Evolutionary conservation across 2,329 filamentous ascomycete species (phyloP).

Genomic region (Phialophora expanda): DNA sequence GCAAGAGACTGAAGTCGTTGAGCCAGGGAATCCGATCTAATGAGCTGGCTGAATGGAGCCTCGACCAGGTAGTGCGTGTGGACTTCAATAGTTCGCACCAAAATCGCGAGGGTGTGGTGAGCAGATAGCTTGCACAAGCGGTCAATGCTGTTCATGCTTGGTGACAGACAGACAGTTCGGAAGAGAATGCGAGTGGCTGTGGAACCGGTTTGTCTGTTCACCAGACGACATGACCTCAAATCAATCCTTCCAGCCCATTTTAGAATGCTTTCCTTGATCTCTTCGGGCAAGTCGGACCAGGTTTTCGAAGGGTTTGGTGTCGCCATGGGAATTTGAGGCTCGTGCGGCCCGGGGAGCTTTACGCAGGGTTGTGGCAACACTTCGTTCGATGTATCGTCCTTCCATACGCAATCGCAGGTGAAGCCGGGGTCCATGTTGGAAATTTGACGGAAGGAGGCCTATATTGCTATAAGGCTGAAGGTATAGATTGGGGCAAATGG

Average conservation of each 20-base stretch:
- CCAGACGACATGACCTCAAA: conserved; percentile 14
- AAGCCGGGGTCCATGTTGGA: background rate
- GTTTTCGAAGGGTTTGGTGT: background rate
- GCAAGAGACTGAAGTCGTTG: background rate
- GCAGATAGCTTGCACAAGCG: conserved; percentile 6
- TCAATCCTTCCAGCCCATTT: background rate
- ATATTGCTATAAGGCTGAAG: background rate
- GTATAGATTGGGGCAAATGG: background rate
- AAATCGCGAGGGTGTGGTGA: background rate
- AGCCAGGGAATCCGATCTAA: background rate
- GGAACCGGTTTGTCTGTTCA: conserved; percentile 6
- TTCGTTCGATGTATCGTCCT: background rate
- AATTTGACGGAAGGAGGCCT: background rate
- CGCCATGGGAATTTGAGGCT: background rate
- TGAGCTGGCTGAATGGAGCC: background rate
- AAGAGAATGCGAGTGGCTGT: conserved; percentile 18
- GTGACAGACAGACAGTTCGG: conserved; percentile 9
- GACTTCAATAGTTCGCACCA: conserved; percentile 6
- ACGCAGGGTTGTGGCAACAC: background rate
- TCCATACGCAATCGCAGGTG: background rate
- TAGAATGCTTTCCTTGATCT: conserved; percentile 16
- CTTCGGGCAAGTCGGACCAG: conserved; percentile 6
- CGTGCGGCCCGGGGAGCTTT: background rate
- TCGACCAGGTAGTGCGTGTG: conserved; percentile 14
- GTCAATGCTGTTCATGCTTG: conserved; percentile 14